Evolutionary conservation across 2,329 filamentous ascomycete species (phyloP), one percentile per base, ranked within the genome.

Genomic region (Fusarium chuoi): DNA sequence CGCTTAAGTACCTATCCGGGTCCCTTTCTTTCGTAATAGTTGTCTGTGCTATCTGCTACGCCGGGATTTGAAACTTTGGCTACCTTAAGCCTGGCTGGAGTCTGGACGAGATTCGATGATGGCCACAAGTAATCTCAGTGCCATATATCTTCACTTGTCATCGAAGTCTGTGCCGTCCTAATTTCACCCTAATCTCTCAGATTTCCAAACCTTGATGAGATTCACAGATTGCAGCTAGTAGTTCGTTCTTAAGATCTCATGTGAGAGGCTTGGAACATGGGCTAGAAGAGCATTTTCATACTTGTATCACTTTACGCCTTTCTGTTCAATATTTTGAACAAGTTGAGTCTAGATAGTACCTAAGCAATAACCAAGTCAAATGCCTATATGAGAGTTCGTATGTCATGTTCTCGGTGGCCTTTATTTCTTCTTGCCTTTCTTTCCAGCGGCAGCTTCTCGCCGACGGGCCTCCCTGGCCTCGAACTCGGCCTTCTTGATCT

Each of bases 401-500:
- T 49, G 38, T 24, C 55, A 38, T 51, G 41, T n/a, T 49, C 33
- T 28, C 15, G 22, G 35, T 51, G 33, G 41, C 46, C 41, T 73
- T 79, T 71, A 84, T 77, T 84, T 84, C 80, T 85, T 87, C 82
- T 88, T 88, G 71, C 80, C 78, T 78, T 88, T 88, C 81, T 86
- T 86, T 33, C 65, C 65, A 49, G 80, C 84, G 13, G 87, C 88
- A 13, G 85, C 86, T 86, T 35, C 88, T 80, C 84, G 85, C 84
- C 89, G 89, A 48, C 75, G 75, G 49, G 88, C 87, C 79, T 90
- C 88, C 76, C 81, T 86, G 5, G 85, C 87, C 45, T 89, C 87
- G 39, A 89, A 84, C 79, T 90, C 87, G 6, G 83, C 81, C 77
- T 80, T 84, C 75, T 85, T 85, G 15, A 80, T 81, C 75, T 84